These are phyloP conservation scores for Jaapia argillacea DNA, from an alignment of 768 basidiomycete genomes.

Conservation along the genomic window DNA sequence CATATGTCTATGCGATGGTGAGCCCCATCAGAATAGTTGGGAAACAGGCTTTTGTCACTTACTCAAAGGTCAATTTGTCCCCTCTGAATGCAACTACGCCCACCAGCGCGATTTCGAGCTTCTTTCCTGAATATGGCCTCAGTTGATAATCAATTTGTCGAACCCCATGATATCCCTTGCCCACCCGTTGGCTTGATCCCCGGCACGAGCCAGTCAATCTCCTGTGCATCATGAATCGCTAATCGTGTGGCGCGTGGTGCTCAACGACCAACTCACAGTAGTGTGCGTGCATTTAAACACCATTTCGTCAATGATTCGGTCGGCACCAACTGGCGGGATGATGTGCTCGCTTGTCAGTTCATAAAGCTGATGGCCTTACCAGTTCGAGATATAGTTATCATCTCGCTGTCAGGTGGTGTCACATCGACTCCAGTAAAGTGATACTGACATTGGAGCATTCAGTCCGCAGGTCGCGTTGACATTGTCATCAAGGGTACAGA, in stretches of 20 bases:
- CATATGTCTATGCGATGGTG: slow-evolving; percentile 19
- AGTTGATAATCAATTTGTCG: too few species aligned
- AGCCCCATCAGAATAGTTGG: too few species aligned
- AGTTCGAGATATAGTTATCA: slow-evolving; percentile 32
- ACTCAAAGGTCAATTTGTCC: slow-evolving; percentile 41
- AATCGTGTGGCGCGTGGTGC: background rate
- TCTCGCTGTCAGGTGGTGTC: slow-evolving; percentile 28
- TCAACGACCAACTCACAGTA: slow-evolving; percentile 14
- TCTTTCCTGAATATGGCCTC: slow-evolving; percentile 26
- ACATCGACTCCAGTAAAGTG: slow-evolving; percentile 26
- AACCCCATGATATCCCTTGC: background rate
- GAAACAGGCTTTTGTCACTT: slow-evolving; percentile 9
- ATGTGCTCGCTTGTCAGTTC: background rate
- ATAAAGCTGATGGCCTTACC: slow-evolving; percentile 13
- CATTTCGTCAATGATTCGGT: slow-evolving; percentile 38
- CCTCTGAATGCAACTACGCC: slow-evolving; percentile 36
- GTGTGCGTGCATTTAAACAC: slow-evolving; percentile 33
- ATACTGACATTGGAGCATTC: too few species aligned
- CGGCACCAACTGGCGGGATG: slow-evolving; percentile 23
- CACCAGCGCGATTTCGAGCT: slow-evolving; percentile 30
- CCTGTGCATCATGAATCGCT: too few species aligned
- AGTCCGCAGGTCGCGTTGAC: too few species aligned
- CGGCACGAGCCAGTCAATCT: slow-evolving; percentile 29
- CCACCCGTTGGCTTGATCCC: slow-evolving; percentile 17
- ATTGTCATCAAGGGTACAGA: too few species aligned